Conservation (phyloP, 2,329 filamentous ascomycete species). For the Fusarium veterinarium region DNA sequence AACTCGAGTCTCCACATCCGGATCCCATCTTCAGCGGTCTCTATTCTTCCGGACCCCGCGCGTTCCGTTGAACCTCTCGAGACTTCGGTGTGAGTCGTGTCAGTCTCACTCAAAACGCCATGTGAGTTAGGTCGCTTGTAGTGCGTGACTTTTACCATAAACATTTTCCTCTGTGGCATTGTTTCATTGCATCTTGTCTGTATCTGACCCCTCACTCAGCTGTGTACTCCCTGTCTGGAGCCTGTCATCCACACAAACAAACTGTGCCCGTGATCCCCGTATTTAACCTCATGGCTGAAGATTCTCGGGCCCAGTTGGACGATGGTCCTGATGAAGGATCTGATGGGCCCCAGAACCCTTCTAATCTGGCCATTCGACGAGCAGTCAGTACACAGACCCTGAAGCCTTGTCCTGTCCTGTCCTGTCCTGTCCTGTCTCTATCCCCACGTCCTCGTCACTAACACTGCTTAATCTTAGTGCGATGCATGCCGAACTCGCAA, state of each 20-base stretch:
- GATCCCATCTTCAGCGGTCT: background rate
- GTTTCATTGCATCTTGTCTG: conserved; percentile 3
- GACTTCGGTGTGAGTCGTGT: background rate
- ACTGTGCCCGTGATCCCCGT: conserved; percentile 15
- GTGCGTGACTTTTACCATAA: background rate
- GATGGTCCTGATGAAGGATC: conserved; percentile 41
- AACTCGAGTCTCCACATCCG: background rate
- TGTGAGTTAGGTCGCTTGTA: conserved; percentile 13
- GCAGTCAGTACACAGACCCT: conserved; percentile 35
- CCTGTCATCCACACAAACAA: background rate
- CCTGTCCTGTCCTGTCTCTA: background rate
- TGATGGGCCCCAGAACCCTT: conserved; percentile 36
- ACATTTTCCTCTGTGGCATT: conserved; percentile 17
- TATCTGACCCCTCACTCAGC: conserved; percentile 13
- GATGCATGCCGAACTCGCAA: conserved; percentile 50
- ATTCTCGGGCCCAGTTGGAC: conserved; percentile 24
- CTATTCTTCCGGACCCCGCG: conserved; percentile 36
- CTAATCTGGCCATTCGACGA: conserved; percentile 38
- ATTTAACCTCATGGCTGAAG: conserved; percentile 28
- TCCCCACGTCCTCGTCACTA: conserved; percentile 13
- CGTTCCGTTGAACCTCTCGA: conserved; percentile 19
- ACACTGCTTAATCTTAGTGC: conserved; percentile 44
- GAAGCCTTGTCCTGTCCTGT: background rate
- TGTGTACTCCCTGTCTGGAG: background rate
- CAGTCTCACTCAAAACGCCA: conserved; percentile 10